A percentile compares a stretch with the other conserved stretches of the same genome.
phyloP scores from a whole-genome alignment of 768 basidiomycete species.

The Arthromyces matolae region DNA sequence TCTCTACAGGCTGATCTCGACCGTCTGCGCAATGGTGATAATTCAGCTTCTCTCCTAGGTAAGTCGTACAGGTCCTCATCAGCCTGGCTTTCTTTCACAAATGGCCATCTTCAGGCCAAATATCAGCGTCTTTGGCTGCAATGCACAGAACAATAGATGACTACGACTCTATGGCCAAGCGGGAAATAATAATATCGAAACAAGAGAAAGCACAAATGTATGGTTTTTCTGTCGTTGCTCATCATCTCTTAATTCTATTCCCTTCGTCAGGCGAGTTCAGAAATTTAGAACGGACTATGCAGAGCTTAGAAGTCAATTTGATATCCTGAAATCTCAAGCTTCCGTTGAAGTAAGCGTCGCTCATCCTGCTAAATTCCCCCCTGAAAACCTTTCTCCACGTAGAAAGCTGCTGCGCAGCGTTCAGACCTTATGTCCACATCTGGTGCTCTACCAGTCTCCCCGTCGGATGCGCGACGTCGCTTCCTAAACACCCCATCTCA shows the following conservation, averaged over 20 bases:
- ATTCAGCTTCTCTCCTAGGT: conserved; percentile 82
- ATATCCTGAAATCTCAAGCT: conserved; percentile 65
- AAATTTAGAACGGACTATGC: conserved; percentile 87
- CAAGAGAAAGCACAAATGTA: conserved; percentile 94
- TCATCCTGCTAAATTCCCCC: conserved; percentile 1
- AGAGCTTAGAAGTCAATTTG: conserved; percentile 81
- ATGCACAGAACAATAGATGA: conserved; percentile 95
- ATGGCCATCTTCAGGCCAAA: conserved; percentile 70
- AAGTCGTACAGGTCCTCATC: conserved; percentile 25
- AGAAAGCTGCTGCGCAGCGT: conserved; percentile 61
- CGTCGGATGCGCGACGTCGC: conserved; percentile 64
- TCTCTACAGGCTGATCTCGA: conserved; percentile 86
- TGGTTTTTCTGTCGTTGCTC: conserved; percentile 3
- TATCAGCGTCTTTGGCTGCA: conserved; percentile 94
- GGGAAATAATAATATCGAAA: conserved; percentile 95
- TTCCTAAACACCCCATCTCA: conserved; percentile 46
- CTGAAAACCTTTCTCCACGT: neutral
- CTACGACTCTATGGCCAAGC: conserved; percentile 93
- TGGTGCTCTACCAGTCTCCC: conserved; percentile 34
- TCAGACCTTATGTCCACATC: conserved; percentile 59
- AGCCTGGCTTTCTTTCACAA: too few relatives aligned
- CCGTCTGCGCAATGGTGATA: conserved; percentile 75
- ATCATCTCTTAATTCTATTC: conserved; percentile 2
- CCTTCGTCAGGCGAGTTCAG: conserved; percentile 70
- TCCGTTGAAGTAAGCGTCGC: conserved; percentile 39